phyloP scores from a whole-genome alignment of 1,284 basidiomycete genomes.

The Sphagnurus paluster region DNA sequence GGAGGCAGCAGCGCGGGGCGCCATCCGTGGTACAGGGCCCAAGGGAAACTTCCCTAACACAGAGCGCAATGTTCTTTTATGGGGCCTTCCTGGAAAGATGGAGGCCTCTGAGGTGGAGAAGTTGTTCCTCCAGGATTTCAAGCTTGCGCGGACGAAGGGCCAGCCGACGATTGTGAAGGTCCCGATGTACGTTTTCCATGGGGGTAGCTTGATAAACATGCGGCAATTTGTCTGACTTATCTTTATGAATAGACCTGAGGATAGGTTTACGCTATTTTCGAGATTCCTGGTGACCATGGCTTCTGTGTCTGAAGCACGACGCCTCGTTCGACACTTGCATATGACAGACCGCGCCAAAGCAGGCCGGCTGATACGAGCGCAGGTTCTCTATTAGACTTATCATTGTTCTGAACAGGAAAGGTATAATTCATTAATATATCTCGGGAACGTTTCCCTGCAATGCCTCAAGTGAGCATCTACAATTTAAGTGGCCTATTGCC shows the following conservation, averaged over 20 bases:
- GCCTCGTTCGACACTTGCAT: constrained; percentile 62
- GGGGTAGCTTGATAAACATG: too few species aligned
- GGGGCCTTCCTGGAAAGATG: constrained; percentile 58
- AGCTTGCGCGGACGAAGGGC: constrained; percentile 38
- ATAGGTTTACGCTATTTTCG: constrained; percentile 44
- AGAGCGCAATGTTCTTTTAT: constrained; percentile 56
- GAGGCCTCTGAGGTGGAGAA: constrained; percentile 34
- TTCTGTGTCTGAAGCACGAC: constrained; percentile 64
- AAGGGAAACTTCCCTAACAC: constrained; percentile 47
- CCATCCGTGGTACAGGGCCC: constrained; percentile 50
- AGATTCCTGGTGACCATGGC: constrained; percentile 54
- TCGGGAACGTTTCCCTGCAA: too few species aligned
- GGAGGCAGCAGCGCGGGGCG: constrained; percentile 24
- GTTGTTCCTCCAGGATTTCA: constrained; percentile 44
- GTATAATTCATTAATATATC: too few species aligned
- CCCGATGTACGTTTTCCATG: constrained; percentile 42
- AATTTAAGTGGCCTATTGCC: too few species aligned
- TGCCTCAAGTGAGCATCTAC: too few species aligned
- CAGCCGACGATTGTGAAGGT: constrained; percentile 45
- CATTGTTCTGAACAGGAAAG: too few species aligned
- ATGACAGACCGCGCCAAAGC: constrained; percentile 49
- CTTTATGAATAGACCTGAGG: constrained; percentile 31
- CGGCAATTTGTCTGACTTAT: neutral
- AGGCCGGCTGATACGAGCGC: constrained; percentile 51
- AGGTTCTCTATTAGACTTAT: constrained; percentile 56